phyloP scores from a whole-genome alignment of 345 rosid genomes.

The Aegle marmelos region DNA sequence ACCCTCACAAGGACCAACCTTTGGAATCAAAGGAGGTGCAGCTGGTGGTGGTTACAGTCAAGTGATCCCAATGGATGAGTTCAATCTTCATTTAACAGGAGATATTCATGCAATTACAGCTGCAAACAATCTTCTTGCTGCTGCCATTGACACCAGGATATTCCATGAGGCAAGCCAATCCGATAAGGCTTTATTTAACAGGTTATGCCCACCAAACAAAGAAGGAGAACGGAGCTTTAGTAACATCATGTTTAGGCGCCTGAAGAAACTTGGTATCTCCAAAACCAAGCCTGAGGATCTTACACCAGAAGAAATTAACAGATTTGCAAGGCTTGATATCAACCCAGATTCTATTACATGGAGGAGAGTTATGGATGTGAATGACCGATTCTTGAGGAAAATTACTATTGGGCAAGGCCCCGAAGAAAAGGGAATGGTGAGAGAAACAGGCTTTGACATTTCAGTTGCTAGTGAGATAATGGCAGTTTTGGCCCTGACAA shows the following conservation, averaged over 20 bases:
- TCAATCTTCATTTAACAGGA: conserved; percentile 95
- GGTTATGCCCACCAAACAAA: conserved; percentile 82
- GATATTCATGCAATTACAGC: conserved; percentile 99
- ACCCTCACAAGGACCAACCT: conserved; percentile 99
- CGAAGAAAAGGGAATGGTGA: conserved; percentile 94
- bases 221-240: conserved; percentile 81
- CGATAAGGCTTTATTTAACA: conserved; percentile 91
- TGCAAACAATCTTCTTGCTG: conserved; percentile 98
- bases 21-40: conserved; percentile 99
- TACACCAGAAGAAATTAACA: conserved; percentile 69
- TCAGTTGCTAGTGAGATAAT: conserved; percentile 99
- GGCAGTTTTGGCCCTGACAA: conserved; percentile 98
- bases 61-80: conserved; percentile 99
- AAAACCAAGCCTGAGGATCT: conserved; percentile 88
- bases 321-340: conserved; percentile 88
- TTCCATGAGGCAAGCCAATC: conserved; percentile 93
- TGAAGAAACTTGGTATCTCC: conserved; percentile 82
- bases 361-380: conserved; percentile 99
- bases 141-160: conserved; percentile 95
- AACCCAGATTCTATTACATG: conserved; percentile 83
- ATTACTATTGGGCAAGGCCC: conserved; percentile 92
- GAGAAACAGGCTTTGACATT: conserved; percentile 96
- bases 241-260: conserved; percentile 80
- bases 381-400: conserved; percentile 92
- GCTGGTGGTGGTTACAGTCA: conserved; percentile 99